These are phyloP conservation scores for Tylopilus sp. DNA, from an alignment of 1,284 basidiomycete species.

Conservation along the genomic window DNA sequence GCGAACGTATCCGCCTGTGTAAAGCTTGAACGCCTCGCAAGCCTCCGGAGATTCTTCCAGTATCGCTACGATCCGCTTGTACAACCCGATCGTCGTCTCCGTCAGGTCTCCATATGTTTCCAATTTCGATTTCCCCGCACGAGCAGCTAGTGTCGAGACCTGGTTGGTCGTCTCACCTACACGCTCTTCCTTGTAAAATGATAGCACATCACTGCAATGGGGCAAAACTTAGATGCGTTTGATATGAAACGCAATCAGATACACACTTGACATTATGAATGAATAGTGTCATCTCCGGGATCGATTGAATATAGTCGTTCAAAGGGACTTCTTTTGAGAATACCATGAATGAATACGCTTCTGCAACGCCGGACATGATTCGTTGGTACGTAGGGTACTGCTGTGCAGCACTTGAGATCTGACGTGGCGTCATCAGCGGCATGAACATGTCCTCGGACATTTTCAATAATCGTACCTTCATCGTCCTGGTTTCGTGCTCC, in stretches of 20 bases:
- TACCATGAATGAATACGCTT: constrained; percentile 41
- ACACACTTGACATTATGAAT: constrained; percentile 48
- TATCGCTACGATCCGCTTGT: constrained; percentile 27
- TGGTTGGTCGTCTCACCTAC: constrained; percentile 47
- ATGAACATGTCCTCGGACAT: constrained; percentile 1
- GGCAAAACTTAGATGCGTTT: background rate
- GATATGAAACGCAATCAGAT: background rate
- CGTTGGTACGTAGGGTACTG: constrained; percentile 44
- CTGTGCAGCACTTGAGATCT: constrained; percentile 30
- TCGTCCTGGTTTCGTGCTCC: constrained; percentile 41
- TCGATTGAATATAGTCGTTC: constrained; percentile 45
- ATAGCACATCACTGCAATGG: constrained; percentile 49
- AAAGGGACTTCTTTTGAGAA: constrained; percentile 42
- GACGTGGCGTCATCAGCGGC: background rate
- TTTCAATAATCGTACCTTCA: constrained; percentile 19
- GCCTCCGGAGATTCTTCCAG: constrained; percentile 30
- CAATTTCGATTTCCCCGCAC: constrained; percentile 32
- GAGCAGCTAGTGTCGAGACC: constrained; percentile 42
- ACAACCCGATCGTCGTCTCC: constrained; percentile 30
- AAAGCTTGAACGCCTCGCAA: constrained; percentile 30
- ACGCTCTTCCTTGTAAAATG: constrained; percentile 55
- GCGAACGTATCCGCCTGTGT: constrained; percentile 28
- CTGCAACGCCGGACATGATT: constrained; percentile 41
- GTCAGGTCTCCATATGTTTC: constrained; percentile 37
- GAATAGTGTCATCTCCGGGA: constrained; percentile 45